phyloP scores from a whole-genome alignment of 768 basidiomycete genomes.

The Boletus subcaerulescens region DNA sequence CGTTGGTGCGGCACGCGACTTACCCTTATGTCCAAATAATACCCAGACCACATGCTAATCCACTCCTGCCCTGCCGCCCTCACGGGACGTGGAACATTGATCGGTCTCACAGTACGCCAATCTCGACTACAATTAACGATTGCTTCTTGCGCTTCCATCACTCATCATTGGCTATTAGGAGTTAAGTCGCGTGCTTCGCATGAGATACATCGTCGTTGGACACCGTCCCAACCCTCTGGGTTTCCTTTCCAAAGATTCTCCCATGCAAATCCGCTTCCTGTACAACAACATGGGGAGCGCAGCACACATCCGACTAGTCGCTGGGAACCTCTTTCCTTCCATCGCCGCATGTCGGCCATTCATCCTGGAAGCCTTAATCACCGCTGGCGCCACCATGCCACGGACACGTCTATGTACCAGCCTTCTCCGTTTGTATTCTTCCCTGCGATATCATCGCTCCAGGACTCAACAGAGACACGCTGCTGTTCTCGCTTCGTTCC shows the following conservation, averaged over 20 bases:
- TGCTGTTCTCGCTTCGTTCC: slow-evolving; percentile 15
- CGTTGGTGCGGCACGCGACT: background rate
- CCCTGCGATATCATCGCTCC: slow-evolving; percentile 29
- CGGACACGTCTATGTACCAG: slow-evolving; percentile 15
- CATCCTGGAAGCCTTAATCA: slow-evolving; percentile 30
- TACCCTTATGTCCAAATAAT: slow-evolving; percentile 7
- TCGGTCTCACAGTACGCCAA: slow-evolving; percentile 26
- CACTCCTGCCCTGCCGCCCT: background rate
- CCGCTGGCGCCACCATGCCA: slow-evolving; percentile 28
- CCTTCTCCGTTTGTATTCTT: slow-evolving; percentile 24
- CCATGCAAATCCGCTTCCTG: slow-evolving; percentile 26
- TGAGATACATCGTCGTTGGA: slow-evolving; percentile 9
- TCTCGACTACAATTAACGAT: slow-evolving; percentile 17
- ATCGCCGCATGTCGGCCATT: slow-evolving; percentile 23
- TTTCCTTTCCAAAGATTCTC: slow-evolving; percentile 16
- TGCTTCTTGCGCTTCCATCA: slow-evolving; percentile 16
- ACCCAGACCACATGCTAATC: background rate
- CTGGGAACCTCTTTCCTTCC: slow-evolving; percentile 20
- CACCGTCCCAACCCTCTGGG: slow-evolving; percentile 6
- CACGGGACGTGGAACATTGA: slow-evolving; percentile 4
- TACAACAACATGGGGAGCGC: slow-evolving; percentile 5
- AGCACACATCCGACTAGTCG: background rate
- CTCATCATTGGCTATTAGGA: slow-evolving; percentile 16
- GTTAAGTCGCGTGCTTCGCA: slow-evolving; percentile 20
- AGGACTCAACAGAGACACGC: slow-evolving; percentile 9